Base-by-base conservation (phyloP, 2,329 filamentous ascomycete species). In the Nakataea oryzae region DNA sequence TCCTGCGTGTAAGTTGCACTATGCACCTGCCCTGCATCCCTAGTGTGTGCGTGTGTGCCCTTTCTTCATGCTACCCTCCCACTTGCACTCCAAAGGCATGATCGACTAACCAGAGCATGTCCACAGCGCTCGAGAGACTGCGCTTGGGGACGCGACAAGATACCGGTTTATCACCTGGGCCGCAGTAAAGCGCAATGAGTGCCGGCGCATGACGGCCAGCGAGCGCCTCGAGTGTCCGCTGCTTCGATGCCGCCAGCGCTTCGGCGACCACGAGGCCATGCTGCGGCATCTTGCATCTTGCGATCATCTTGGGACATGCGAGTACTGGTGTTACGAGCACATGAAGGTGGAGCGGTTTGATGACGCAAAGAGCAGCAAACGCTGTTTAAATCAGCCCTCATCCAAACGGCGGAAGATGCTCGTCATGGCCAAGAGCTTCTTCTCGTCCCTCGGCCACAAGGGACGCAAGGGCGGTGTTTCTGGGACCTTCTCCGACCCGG, bases 251-350 rank as follows among this genome's bases (percentile, higher is more conserved):
- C 76, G 77, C 57, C 76, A 78, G 66, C 76, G 71, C 11, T 83
- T 83, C 68, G 69, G 74, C 21, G 75, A 77, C 69, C 81, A 84
- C 66, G 81, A 84, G 69, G 65, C 74, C 62, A 82, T 84, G 81
- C 74, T 84, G 59, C 77, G 75, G 66, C 82, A 84, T 65, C 72
- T 84, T 12, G 77, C 79, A 63, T 70, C 70, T 54, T 96, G 81
- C 67, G 72, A 74, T 32, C 74, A 80, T 67, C 75, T 84, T 34
- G 69, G 74, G 29, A 75, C 74, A 3, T 79, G 80, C 63, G 79
- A 84, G 72, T 84, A 84, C 66, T 78, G 80, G 74, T 85, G 81
- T 68, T 83, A 81, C 67, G 78, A 83, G 50, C 82, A 82, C 67
- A 77, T 74, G 68, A 77, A 75, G 66, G 73, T 79, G 62, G 81